Percentiles rank a stretch among this genome's conserved stretches.
These are phyloP conservation scores for Brassica balearica DNA, from an alignment of 441 rosid species.

Conservation along the genomic window DNA sequence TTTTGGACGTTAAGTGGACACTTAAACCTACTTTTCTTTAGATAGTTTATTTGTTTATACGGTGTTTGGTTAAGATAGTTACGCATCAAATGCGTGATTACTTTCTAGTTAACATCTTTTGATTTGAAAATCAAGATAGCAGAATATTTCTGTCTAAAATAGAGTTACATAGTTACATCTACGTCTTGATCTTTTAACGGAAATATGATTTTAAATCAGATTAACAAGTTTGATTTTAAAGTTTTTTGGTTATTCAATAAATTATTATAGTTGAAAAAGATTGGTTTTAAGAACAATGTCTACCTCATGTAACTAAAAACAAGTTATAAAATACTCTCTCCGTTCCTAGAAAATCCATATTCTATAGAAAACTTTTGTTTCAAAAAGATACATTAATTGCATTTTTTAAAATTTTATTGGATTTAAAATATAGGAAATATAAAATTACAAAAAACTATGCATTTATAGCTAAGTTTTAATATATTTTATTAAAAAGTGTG, in stretches of 20 bases:
- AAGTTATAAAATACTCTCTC: background rate
- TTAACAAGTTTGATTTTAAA: background rate
- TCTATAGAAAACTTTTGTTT: too few species aligned
- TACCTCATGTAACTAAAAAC: constrained; percentile 18
- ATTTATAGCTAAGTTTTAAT: too few species aligned
- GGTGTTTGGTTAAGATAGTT: constrained; percentile 23
- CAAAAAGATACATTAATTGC: too few species aligned
- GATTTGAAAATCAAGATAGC: constrained; percentile 9
- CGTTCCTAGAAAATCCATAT: too few species aligned
- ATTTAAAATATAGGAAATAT: too few species aligned
- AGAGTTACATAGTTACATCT: background rate
- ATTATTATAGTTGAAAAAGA: background rate
- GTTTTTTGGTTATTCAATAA: background rate
- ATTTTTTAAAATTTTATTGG: too few species aligned
- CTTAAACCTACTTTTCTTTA: constrained; percentile 38
- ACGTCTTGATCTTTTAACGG: background rate
- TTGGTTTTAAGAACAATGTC: constrained; percentile 9
- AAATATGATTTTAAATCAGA: constrained; percentile 2
- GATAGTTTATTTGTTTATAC: constrained; percentile 10
- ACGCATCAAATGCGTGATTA: constrained; percentile 27
- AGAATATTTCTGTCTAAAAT: background rate
- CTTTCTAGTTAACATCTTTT: background rate
- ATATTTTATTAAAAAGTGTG: too few species aligned
- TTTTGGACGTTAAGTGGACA: constrained; percentile 37
- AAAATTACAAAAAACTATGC: too few species aligned